Percentiles rank a stretch among this genome's conserved stretches.
Conservation (phyloP, 257 asterid species). For the Parsonsia alboflavescens region DNA sequence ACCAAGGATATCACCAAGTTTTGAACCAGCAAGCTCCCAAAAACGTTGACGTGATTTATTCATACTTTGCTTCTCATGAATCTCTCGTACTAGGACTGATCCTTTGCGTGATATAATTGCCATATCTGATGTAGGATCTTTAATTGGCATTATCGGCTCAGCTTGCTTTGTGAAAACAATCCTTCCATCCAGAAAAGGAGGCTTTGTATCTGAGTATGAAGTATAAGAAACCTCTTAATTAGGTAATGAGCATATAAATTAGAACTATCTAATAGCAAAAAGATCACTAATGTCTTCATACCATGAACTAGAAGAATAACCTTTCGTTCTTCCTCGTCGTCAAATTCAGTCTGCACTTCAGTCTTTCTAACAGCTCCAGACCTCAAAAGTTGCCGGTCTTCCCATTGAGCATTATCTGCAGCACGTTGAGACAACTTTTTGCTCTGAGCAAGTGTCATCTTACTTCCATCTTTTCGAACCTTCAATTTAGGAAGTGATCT, state of each 20-base stretch:
- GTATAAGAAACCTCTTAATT: background rate
- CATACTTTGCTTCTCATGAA: slow-evolving; percentile 90
- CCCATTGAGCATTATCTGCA: slow-evolving; percentile 99
- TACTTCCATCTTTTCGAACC: slow-evolving; percentile 91
- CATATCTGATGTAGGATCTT: slow-evolving; percentile 98
- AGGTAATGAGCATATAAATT: background rate
- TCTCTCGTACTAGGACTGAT: slow-evolving; percentile 76
- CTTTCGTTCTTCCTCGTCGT: slow-evolving; percentile 88
- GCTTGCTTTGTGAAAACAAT: slow-evolving; percentile 93
- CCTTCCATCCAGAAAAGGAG: slow-evolving; percentile 97
- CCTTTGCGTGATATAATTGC: slow-evolving; percentile 97
- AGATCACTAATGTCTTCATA: slow-evolving; percentile 21
- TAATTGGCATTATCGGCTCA: slow-evolving; percentile 87
- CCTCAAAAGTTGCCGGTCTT: slow-evolving; percentile 91
- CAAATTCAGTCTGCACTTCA: slow-evolving; percentile 92
- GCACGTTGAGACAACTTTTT: slow-evolving; percentile 89
- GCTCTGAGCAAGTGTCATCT: slow-evolving; percentile 95
- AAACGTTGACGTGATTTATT: slow-evolving; percentile 93
- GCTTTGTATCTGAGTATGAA: slow-evolving; percentile 73
- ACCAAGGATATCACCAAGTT: slow-evolving; percentile 90
- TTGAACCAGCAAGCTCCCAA: slow-evolving; percentile 99
- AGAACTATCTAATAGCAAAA: background rate
- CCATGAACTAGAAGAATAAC: slow-evolving; percentile 98
- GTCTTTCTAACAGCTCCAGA: slow-evolving; percentile 98
- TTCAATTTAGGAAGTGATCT: slow-evolving; percentile 16